phyloP scores from a whole-genome alignment of 1,139 yeast genomes.

The Suzukiozyma palmioleophila region DNA sequence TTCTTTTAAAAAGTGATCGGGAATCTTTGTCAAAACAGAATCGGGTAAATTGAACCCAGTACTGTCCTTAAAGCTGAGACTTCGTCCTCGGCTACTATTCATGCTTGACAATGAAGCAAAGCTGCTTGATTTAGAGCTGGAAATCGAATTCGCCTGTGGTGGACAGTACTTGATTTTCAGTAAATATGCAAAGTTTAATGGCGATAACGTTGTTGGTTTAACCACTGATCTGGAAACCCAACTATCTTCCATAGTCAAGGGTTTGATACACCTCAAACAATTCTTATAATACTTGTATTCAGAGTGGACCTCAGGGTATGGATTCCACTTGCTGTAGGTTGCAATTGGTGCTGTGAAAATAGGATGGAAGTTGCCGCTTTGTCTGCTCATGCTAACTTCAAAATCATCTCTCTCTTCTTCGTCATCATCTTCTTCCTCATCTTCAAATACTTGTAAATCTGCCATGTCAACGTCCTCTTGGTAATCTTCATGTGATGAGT shows the following conservation, averaged over 20 bases:
- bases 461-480: constrained; percentile 4
- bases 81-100: background rate
- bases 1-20: constrained; percentile 38
- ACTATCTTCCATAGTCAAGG: constrained; percentile 47
- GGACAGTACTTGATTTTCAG: constrained; percentile 14
- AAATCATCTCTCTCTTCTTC: constrained; percentile 14
- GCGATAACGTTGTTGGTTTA: constrained; percentile 37
- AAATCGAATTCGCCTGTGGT: constrained; percentile 5
- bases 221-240: constrained; percentile 52
- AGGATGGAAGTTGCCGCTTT: constrained; percentile 1
- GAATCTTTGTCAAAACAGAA: constrained; percentile 26
- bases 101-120: constrained; percentile 1
- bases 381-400: constrained; percentile 7
- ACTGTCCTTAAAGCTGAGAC: constrained; percentile 6
- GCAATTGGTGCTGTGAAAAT: constrained; percentile 7
- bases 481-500: constrained; percentile 7
- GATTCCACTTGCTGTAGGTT: constrained; percentile 41
- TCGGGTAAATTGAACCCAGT: constrained; percentile 20
- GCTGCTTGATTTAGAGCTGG: constrained; percentile 5
- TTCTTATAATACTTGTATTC: constrained; percentile 46
- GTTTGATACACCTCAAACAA: constrained; percentile 55
- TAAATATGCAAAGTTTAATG: constrained; percentile 23
- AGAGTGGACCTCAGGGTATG: constrained; percentile 29
- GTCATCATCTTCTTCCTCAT: constrained; percentile 19
- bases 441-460: constrained; percentile 9